Evolutionary conservation across 2,329 filamentous ascomycete genomes (phyloP), one percentile per base, ranked within the genome.

Genomic region (Cercospora sesami): DNA sequence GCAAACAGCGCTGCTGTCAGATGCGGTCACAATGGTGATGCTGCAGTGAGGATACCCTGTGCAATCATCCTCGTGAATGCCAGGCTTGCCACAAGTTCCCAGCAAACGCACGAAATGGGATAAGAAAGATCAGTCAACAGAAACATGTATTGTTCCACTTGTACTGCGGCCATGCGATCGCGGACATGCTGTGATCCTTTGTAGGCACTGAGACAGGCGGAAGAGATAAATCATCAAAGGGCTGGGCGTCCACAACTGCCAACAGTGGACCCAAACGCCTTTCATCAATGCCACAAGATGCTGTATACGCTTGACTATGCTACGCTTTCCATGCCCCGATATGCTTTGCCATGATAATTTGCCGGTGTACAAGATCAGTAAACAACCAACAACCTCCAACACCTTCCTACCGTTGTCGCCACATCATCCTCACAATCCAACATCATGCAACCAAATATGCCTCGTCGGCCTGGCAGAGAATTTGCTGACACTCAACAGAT

Each of bases 391-490:
- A 42, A 2, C 1, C 16, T 42, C 16, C 16, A 42, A 42, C 36
- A 42, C 6, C 36, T 42, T 42, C 33, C 36, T n/a, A 2, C 36
- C n/a, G 36, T n/a, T n/a, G n/a, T 42, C 36, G 36, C 36, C n/a
- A n/a, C 36, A 16, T 42, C 36, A 23, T 26, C 3, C 28, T 59
- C 36, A 65, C 16, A 60, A n/a, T 12, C 63, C 63, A 16, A 68
- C 66, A 33, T 42, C 63, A 48, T 68, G 66, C 42, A 26, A 21
- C 66, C 66, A 68, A 51, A 68, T 78, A 69, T 80, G 75, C 73
- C 84, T 82, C 71, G 81, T 78, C 8, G 76, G 75, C 62, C 83
- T 78, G 2, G 82, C 80, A 60, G 77, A 79, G 69, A 80, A 84
- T 1, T 80, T 81, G 67, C 81, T 81, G 6, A 80, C 80, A 30